These are phyloP conservation scores for Ceratocystiopsis sp. DNA, from an alignment of 2,329 filamentous ascomycete genomes.

Conservation along the genomic window DNA sequence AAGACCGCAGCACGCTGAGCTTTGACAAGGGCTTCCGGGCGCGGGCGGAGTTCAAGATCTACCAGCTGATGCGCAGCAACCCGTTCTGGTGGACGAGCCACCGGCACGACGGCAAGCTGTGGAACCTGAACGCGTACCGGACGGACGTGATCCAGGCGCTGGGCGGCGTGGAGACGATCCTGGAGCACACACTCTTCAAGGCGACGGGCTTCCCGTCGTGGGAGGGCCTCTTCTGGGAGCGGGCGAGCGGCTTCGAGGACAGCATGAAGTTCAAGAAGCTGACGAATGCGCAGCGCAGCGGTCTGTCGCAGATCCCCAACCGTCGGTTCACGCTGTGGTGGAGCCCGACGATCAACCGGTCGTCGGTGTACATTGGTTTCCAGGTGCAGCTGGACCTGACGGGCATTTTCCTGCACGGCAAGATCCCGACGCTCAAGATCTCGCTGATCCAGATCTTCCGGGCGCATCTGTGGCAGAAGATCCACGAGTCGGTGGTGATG, in stretches of 20 bases:
- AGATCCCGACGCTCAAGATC: slow-evolving; percentile 96
- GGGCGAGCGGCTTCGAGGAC: slow-evolving; percentile 36
- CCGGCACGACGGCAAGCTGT: slow-evolving; percentile 89
- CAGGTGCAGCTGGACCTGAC: slow-evolving; percentile 95
- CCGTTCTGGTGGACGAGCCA: slow-evolving; percentile 99
- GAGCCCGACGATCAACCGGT: slow-evolving; percentile 80
- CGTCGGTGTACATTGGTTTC: slow-evolving; percentile 98
- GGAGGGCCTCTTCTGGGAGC: slow-evolving; percentile 90
- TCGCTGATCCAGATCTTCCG: slow-evolving; percentile 98
- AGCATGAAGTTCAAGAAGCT: slow-evolving; percentile 98
- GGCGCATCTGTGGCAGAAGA: slow-evolving; percentile 99
- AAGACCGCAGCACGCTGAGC: slow-evolving; percentile 87
- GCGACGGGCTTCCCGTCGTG: slow-evolving; percentile 92
- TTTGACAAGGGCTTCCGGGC: slow-evolving; percentile 98
- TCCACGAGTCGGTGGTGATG: slow-evolving; percentile 97
- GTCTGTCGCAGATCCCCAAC: slow-evolving; percentile 96
- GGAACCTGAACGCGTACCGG: slow-evolving; percentile 78
- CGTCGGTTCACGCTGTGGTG: slow-evolving; percentile 98
- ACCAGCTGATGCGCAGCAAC: slow-evolving; percentile 97
- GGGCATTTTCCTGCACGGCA: slow-evolving; percentile 96
- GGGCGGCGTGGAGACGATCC: slow-evolving; percentile 91
- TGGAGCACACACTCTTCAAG: slow-evolving; percentile 93
- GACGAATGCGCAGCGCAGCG: slow-evolving; percentile 89
- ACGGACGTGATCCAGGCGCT: slow-evolving; percentile 94
- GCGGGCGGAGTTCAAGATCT: slow-evolving; percentile 92